Evolutionary conservation across 257 asterid species (phyloP), one percentile per base, ranked within the genome.

Genomic region (Mentha longifolia): DNA sequence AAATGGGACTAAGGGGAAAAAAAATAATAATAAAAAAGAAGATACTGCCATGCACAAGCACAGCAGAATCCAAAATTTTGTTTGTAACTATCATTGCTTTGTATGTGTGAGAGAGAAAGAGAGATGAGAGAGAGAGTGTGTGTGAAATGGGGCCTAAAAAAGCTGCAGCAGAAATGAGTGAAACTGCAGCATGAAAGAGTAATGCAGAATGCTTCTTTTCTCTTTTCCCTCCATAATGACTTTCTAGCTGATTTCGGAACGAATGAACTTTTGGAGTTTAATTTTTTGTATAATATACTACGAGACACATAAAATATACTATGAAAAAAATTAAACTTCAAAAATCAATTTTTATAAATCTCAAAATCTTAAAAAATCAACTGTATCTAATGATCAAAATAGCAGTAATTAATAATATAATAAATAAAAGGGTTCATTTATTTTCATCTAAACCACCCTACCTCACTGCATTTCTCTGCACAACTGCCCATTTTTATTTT

Each of bases 121-220:
- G 37, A 67, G 14, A 12, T 16, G 25, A 19, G 43, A 25, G 61
- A 71, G 74, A 68, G 56, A 51, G 67, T n/a, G 61, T 37, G 65
- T 43, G 50, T 9, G 71, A 10, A 47, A 76, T 73, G 89, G 89
- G 83, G 85, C 92, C 92, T 63, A 55, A 47, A 82, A 91, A 91
- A 85, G 92, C 95, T 89, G 96, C 91, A 79, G 76, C 56, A 77
- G 86, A 87, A 87, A 91, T 89, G 88, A 91, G 96, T 89, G 90
- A 89, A 82, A 77, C 87, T 82, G 89, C 90, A 50, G 78, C 80
- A 75, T 65, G 78, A 85, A 75, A 76, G 81, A 63, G 81, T 58
- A 78, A 69, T 51, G 68, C 73, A 68, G 65, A 52, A 70, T 77
- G 60, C 63, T 67, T 51, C 67, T 43, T 43, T 58, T 25, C 69